These are phyloP conservation scores for Oryza glumipatula DNA, from an alignment of 176 grass and related monocot species.

Conservation along the genomic window DNA sequence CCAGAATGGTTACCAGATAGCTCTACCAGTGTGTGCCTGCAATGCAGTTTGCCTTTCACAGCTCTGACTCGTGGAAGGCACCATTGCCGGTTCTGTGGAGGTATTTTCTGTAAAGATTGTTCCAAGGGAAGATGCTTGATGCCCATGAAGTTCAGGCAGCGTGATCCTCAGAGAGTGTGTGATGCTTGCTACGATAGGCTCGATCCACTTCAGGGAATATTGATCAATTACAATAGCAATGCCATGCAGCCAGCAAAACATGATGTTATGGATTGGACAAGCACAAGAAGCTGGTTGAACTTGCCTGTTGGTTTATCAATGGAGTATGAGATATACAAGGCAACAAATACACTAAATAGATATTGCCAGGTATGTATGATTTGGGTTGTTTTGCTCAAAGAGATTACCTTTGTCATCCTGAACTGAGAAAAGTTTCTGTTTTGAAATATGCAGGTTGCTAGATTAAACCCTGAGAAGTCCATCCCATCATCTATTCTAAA, in stretches of 20 bases:
- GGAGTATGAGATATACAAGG: conserved; percentile 97
- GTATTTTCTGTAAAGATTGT: conserved; percentile 83
- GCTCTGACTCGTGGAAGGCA: conserved; percentile 80
- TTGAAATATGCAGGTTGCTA: conserved; percentile 66
- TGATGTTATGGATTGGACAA: conserved; percentile 96
- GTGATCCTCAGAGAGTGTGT: conserved; percentile 85
- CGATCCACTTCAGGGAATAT: conserved; percentile 80
- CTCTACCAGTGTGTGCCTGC: conserved; percentile 61
- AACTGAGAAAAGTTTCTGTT: conserved; percentile 41
- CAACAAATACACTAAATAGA: conserved; percentile 69
- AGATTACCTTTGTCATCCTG: conserved; percentile 9
- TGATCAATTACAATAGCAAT: conserved; percentile 89
- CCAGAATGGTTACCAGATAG: conserved; percentile 93
- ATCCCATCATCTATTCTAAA: conserved; percentile 89
- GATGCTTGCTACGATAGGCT: conserved; percentile 85
- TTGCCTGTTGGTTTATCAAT: conserved; percentile 82
- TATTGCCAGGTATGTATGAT: conserved; percentile 70
- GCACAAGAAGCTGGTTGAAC: conserved; percentile 84
- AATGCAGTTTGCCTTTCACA: conserved; percentile 72
- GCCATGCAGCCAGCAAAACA: conserved; percentile 82
- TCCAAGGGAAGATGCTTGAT: conserved; percentile 81
- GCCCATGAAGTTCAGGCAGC: conserved; percentile 79
- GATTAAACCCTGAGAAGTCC: conserved; percentile 90
- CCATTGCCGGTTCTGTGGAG: conserved; percentile 94
- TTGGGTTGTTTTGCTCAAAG: conserved; percentile 15